Base-by-base conservation (phyloP, 2,329 filamentous ascomycete species). In the Tolypocladium guangdongense region DNA sequence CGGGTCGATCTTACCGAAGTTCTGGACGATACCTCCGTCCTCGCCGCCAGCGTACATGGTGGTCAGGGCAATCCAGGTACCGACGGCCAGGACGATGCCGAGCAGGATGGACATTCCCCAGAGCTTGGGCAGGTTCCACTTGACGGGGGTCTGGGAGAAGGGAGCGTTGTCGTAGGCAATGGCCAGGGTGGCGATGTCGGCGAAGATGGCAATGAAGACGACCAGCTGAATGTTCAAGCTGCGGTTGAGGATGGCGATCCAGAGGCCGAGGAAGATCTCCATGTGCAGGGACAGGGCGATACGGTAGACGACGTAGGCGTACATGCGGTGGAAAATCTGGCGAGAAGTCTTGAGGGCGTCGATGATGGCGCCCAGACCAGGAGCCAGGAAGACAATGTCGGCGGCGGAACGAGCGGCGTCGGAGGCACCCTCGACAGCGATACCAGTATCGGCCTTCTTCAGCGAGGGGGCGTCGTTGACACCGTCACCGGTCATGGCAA, bases 281-380 rank as follows among this genome's bases (percentile, higher is more conserved):
- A 95, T 80, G 70, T 96, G 90, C 59, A 95, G 83, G 18, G 90
- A 95, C 65, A 96, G 76, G 49, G 90, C 90, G 66, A 96, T 95
- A 81, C 90, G 88, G 78, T 95, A 95, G 65, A 95, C 87, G 60
- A 96, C 88, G 76, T 95, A 96, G 56, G 90, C 87, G 75, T 95
- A 93, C 90, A 96, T 95, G 65, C 90, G 88, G 76, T 95, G 90
- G 79, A 95, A 95, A 71, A 96, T 95, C 71, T 95, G 90, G 65
- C 90, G 88, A 35, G 89, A 92, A 60, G 88, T 95, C 78, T 95
- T 95, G 62, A 95, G 81, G 56, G 90, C 89, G 69, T 95, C 89
- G 64, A 95, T 95, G 70, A 95, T 95, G 58, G 90, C 88, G 71
- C 89, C 90, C 58, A 95, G 84, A 77, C 90, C 90, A 53, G 90